These are phyloP conservation scores for Ormosia semicastrata DNA, from an alignment of 306 rosid genomes.

Conservation along the genomic window DNA sequence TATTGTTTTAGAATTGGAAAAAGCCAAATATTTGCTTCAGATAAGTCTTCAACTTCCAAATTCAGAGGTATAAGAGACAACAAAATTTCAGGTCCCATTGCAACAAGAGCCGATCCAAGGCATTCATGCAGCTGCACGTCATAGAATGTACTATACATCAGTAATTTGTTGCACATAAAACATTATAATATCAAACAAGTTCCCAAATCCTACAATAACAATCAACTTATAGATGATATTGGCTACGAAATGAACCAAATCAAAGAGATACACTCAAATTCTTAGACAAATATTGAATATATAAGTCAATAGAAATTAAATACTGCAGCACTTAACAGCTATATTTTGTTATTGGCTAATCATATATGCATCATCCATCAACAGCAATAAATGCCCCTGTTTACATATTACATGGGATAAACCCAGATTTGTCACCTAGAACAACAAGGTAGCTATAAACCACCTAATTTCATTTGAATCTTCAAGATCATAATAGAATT, in stretches of 20 bases:
- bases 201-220: not conserved
- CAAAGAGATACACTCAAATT: not conserved
- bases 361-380: not conserved
- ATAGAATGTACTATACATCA: conserved; percentile 23
- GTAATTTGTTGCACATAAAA: conserved; percentile 1
- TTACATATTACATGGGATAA: not conserved
- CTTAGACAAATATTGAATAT: not conserved
- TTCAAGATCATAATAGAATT: not conserved
- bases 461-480: not conserved
- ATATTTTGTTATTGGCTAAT: not conserved
- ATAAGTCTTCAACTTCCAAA: conserved; percentile 67
- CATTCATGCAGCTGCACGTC: conserved; percentile 78
- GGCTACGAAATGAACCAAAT: not conserved
- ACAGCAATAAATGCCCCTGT: not conserved
- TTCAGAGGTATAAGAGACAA: conserved; percentile 74
- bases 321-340: not conserved
- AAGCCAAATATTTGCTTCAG: conserved; percentile 79
- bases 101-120: conserved; percentile 83
- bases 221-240: not conserved
- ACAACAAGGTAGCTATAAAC: not conserved
- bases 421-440: not conserved
- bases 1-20: conserved; percentile 86
- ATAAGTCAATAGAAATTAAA: not conserved
- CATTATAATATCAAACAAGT: not conserved
- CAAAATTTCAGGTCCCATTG: conserved; percentile 85